Percentiles rank a stretch among this genome's conserved stretches.
Conservation (phyloP, 768 basidiomycete species). For the Astraeus odoratus region DNA sequence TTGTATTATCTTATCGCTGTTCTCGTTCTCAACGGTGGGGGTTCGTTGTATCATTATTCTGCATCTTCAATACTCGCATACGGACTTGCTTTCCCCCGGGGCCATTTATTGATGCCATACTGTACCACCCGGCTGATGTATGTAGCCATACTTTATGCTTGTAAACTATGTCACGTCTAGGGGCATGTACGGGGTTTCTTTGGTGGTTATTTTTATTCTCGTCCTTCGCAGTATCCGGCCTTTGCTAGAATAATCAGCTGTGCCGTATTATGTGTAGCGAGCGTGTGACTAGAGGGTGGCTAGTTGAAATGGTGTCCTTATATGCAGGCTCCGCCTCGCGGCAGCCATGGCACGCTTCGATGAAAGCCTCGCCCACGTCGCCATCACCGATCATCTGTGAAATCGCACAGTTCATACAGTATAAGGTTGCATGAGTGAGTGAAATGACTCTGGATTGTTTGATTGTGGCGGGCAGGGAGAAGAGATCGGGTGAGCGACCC, state of each 20-base stretch:
- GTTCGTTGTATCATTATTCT: conserved; percentile 30
- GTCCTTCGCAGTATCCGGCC: neutral
- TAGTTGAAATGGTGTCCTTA: conserved; percentile 1
- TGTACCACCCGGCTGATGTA: conserved; percentile 17
- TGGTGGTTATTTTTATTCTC: conserved; percentile 2
- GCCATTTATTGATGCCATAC: conserved; percentile 15
- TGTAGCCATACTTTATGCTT: conserved; percentile 33
- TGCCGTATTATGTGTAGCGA: neutral
- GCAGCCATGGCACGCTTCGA: conserved; percentile 2
- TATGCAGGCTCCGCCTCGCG: neutral
- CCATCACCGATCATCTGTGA: conserved; percentile 8
- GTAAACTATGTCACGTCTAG: conserved; percentile 27
- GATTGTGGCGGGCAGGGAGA: neutral
- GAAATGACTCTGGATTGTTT: conserved; percentile 1
- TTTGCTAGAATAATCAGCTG: neutral
- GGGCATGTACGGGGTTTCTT: conserved; percentile 6
- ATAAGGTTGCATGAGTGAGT: conserved; percentile 12
- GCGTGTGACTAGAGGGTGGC: neutral
- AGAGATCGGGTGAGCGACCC: conserved; percentile 16
- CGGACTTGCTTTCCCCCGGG: conserved; percentile 12
- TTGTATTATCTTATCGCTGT: conserved; percentile 24
- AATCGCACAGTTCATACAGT: too few relatives aligned
- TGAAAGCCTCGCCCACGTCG: neutral
- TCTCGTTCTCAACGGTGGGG: conserved; percentile 12
- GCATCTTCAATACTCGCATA: conserved; percentile 20